Percentiles rank a stretch among this genome's conserved stretches.
phyloP scores from a whole-genome alignment of 139 green algal species.

The Edaphochlamys debaryana region DNA sequence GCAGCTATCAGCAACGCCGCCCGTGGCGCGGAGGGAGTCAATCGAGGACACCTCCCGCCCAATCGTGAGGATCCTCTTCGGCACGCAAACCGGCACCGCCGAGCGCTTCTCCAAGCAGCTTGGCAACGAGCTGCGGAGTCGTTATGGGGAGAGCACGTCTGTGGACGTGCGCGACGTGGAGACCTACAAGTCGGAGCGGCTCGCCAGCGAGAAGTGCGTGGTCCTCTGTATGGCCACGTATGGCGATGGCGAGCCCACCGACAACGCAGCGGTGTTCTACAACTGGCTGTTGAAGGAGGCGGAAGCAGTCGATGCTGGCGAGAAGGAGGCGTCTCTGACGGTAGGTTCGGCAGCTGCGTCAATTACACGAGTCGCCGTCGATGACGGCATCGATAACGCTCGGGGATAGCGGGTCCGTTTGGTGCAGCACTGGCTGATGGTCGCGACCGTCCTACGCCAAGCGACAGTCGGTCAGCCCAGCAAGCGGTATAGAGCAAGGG shows the following conservation, averaged over 20 bases:
- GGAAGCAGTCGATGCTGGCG: conserved; percentile 53
- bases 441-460: too few species aligned
- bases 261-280: conserved; percentile 89
- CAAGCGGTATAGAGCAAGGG: too few species aligned
- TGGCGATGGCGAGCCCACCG: conserved; percentile 96
- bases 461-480: too few species aligned
- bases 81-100: conserved; percentile 60
- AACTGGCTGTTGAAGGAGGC: conserved; percentile 80
- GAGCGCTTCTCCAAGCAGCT: conserved; percentile 91
- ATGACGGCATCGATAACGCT: too few species aligned
- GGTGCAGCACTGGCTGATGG: too few species aligned
- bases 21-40: too few species aligned
- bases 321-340: conserved; percentile 63
- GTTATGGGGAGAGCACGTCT: conserved; percentile 67
- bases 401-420: too few species aligned
- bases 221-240: conserved; percentile 96
- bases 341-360: conserved; percentile 47
- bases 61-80: conserved; percentile 60
- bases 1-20: not conserved
- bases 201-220: conserved; percentile 76
- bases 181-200: conserved; percentile 57
- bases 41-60: conserved; percentile 58
- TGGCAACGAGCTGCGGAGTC: conserved; percentile 50
- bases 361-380: too few species aligned
- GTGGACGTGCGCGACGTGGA: conserved; percentile 84